Base-by-base conservation (phyloP, 352 stramenopile species). In the Phytophthora quininea region DNA sequence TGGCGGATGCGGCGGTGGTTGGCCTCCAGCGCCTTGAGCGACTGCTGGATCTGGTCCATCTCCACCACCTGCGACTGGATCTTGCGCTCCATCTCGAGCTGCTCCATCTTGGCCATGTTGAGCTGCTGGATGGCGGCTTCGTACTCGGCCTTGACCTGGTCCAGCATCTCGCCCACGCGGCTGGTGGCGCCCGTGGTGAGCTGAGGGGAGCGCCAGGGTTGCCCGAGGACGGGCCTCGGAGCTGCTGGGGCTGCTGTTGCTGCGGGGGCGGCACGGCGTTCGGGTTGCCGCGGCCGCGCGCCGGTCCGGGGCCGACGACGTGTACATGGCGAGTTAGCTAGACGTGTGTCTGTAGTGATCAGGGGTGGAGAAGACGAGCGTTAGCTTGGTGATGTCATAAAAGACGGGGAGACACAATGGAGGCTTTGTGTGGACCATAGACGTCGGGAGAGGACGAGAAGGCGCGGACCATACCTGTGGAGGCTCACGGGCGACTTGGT, bases 41-140 rank as follows among this genome's bases (percentile, higher is more conserved):
- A 91, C 71, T 94, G 86, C 67, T 95, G 88, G 66, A 95, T 93
- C 74, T 94, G 86, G 74, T 95, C 88, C 88, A 95, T 93, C 60
- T 95, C 88, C 19, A 91, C 79, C 47, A 94, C 85, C 62, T 95
- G 88, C 38, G 85, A 89, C 64, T 92, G 85, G 54, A 95, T 88
- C 80, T 95, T 95, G 69, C 88, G 88, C 67, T 95, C 86, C 66
- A 94, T 79, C 59, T 93, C 88, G n/a, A 93, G 80, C 66, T 94
- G 86, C 58, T 94, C 88, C 78, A 95, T 93, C 78, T 93, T 95
- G 70, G 79, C 77, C 60, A 94, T 93, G 71, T 94, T 93, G 2
- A 95, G 78, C 63, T 95, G 88, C 69, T 95, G 88, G 47, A 95
- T 83, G 11, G 87, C 80, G 14, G 80, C 84, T 61, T 95, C 86